A percentile compares a stretch with the other conserved stretches of the same genome.
These are phyloP conservation scores for Boletus patriciae DNA, from an alignment of 768 basidiomycete genomes.

Conservation along the genomic window DNA sequence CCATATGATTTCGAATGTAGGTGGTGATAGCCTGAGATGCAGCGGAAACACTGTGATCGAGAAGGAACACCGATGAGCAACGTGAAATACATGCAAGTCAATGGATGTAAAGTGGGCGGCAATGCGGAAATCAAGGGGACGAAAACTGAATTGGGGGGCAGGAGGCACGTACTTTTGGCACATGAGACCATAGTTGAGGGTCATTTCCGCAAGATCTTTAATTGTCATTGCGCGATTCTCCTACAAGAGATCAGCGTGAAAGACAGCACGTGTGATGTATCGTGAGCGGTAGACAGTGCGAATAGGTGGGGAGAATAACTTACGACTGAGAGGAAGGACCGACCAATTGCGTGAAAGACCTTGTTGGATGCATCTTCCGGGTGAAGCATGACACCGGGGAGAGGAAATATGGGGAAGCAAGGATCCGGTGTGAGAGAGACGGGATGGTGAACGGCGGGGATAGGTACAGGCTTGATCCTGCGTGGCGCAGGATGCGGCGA, in stretches of 20 bases:
- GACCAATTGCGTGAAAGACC: slow-evolving; percentile 71
- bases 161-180: slow-evolving; percentile 67
- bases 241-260: slow-evolving; percentile 34
- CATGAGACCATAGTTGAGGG: slow-evolving; percentile 59
- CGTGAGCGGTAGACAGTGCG: slow-evolving; percentile 15
- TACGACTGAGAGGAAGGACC: slow-evolving; percentile 73
- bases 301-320: slow-evolving; percentile 28
- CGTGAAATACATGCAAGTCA: slow-evolving; percentile 14
- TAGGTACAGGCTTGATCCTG: slow-evolving; percentile 34
- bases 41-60: slow-evolving; percentile 58
- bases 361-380: slow-evolving; percentile 72
- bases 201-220: slow-evolving; percentile 79
- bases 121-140: slow-evolving; percentile 9
- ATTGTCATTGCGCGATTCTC: slow-evolving; percentile 84
- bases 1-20: slow-evolving; percentile 73
- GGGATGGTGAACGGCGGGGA: slow-evolving; percentile 23
- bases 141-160: slow-evolving; percentile 10
- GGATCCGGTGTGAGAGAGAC: slow-evolving; percentile 17
- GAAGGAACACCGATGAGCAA: slow-evolving; percentile 5
- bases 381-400: slow-evolving; percentile 64
- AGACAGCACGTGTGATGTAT: slow-evolving; percentile 18
- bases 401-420: slow-evolving; percentile 51
- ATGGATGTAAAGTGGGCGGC: slow-evolving; percentile 2
- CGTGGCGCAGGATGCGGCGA: slow-evolving; percentile 35
- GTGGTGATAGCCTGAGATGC: slow-evolving; percentile 82